These are phyloP conservation scores for Aquilaria yunnanensis DNA, from an alignment of 345 rosid species.

Conservation along the genomic window DNA sequence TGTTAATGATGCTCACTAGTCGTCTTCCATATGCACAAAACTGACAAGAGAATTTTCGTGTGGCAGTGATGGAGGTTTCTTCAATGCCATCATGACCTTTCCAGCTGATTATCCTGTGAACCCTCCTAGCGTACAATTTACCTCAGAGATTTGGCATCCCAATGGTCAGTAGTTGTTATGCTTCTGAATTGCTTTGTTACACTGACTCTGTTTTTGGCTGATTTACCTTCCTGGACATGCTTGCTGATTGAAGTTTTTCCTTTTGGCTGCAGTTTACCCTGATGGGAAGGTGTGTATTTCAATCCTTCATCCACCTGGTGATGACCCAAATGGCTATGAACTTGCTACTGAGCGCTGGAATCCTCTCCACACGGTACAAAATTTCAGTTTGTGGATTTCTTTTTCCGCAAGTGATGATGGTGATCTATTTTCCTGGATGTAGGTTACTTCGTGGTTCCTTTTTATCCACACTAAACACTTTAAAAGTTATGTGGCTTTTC, in stretches of 20 bases:
- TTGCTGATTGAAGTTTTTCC: conserved; percentile 5
- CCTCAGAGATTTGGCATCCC: conserved; percentile 89
- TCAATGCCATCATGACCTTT: conserved; percentile 77
- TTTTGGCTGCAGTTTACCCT: conserved; percentile 41
- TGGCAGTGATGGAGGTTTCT: conserved; percentile 82
- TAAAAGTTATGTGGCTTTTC: too few species aligned
- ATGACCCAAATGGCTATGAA: conserved; percentile 95
- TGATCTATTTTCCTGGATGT: too few species aligned
- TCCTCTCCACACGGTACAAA: conserved; percentile 70
- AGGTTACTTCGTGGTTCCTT: neutral
- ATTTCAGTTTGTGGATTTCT: neutral
- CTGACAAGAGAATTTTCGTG: neutral
- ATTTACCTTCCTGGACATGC: neutral
- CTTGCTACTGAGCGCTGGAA: conserved; percentile 85
- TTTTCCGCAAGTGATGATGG: too few species aligned
- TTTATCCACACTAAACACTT: too few species aligned
- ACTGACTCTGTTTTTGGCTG: neutral
- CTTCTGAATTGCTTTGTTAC: neutral
- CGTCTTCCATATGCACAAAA: too few species aligned
- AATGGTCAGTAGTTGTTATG: conserved; percentile 43
- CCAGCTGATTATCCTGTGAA: conserved; percentile 58
- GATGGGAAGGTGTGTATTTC: conserved; percentile 89
- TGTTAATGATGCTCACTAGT: neutral
- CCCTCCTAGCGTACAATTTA: conserved; percentile 79
- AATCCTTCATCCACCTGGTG: conserved; percentile 91